Evolutionary conservation across 805 yeast genomes (phyloP), one percentile per base, ranked within the genome.

Genomic region (Maudiozyma turicensis): DNA sequence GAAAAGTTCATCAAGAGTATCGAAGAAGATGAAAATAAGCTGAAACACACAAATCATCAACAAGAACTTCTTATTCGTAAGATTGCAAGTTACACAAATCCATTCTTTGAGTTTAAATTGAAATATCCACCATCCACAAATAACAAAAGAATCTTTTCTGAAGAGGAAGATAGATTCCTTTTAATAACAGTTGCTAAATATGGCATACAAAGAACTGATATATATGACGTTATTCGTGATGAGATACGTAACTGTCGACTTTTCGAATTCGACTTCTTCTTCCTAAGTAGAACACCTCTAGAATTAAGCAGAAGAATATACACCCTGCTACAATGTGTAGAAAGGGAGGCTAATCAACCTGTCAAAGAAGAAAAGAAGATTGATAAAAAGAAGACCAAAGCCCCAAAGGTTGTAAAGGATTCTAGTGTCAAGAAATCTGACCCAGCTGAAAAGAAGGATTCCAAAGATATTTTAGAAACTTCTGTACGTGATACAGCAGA

Each of bases 151-250:
- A 77, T 84, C 2, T 91, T 81, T 66, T 80, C 87, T 34, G 95
- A 87, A 47, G 96, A 86, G 52, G 98, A 93, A 64, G 99, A 93
- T 66, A 74, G 97, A 57, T 93, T 85, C 65, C 68, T 93, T 57
- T 69, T 93, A 50, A 80, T 89, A 11, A 89, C 86, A 68, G 69
- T 88, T 61, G 82, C 84, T 68, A 74, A 84, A 52, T 80, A 78
- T 61, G 99, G 99, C 0, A 66, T 91, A 33, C 96, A 88, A 55
- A 73, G 83, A 31, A 82, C 80, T 14, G 90, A 86, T 58, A 69
- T 91, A 13, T 86, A 83, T 60, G 99, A 93, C 52, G 65, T 77
- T 52, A 82, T 91, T 44, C 76, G 89, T 49, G 87, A 84, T 52
- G 82, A 84, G 29, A 82, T 93, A 41, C 73, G 88, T 51, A 78